phyloP scores from a whole-genome alignment of 2,329 filamentous ascomycete genomes.

The Penicillium sp. region DNA sequence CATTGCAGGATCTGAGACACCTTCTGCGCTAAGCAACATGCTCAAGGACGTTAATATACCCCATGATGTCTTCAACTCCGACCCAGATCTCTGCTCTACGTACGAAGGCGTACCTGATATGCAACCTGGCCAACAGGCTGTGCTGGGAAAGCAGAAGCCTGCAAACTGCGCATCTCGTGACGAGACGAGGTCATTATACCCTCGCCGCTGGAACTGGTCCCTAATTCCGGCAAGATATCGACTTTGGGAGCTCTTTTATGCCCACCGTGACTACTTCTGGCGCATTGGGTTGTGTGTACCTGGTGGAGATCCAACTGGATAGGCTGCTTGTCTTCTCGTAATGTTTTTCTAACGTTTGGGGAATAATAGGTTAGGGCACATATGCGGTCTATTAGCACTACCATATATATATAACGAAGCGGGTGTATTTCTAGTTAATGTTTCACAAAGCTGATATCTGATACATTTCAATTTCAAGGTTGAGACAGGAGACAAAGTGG shows the following conservation, averaged over 20 bases:
- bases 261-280: constrained; percentile 97
- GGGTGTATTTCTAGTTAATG: neutral
- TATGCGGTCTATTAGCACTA: neutral
- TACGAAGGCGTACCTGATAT: neutral
- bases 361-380: neutral
- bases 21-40: constrained; percentile 3
- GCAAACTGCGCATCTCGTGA: constrained; percentile 29
- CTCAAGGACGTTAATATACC: constrained; percentile 11
- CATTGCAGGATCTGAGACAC: constrained; percentile 59
- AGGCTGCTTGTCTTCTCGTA: neutral
- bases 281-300: constrained; percentile 85
- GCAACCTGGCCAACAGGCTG: constrained; percentile 5
- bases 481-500: neutral
- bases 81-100: constrained; percentile 1
- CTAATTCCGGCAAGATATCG: constrained; percentile 58
- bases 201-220: constrained; percentile 19
- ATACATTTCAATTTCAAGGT: neutral
- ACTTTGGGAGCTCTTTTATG: constrained; percentile 90
- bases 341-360: neutral
- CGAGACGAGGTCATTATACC: constrained; percentile 6
- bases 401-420: neutral
- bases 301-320: constrained; percentile 54
- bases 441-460: neutral
- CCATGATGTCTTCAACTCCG: neutral
- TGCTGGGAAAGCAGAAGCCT: constrained; percentile 26